These are phyloP conservation scores for Choiromyces venosus DNA, from an alignment of 495 filamentous ascomycete species.

Conservation along the genomic window DNA sequence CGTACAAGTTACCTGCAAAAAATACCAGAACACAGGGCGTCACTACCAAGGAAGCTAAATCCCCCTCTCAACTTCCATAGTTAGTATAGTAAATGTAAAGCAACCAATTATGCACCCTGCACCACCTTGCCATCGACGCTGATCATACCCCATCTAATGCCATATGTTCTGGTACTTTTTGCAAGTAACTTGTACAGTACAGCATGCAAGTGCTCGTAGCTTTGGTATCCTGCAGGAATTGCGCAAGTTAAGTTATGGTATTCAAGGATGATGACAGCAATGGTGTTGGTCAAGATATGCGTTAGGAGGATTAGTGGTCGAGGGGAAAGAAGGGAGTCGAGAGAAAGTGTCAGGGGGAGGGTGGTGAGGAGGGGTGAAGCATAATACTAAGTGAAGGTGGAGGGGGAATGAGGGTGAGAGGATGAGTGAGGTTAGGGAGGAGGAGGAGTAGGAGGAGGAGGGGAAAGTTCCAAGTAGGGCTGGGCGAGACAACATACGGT, in stretches of 20 bases:
- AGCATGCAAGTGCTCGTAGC: not conserved
- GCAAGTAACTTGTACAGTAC: too few relatives aligned
- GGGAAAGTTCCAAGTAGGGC: slow-evolving; percentile 31
- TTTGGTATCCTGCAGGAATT: slow-evolving; percentile 4
- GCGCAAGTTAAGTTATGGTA: not conserved
- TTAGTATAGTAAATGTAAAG: too few relatives aligned
- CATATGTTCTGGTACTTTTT: too few relatives aligned
- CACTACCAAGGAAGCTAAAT: too few relatives aligned
- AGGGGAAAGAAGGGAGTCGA: not conserved
- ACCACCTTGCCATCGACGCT: too few relatives aligned
- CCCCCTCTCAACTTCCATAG: too few relatives aligned
- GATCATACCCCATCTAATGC: too few relatives aligned
- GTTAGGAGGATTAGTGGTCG: not conserved
- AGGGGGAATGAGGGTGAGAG: slow-evolving; percentile 1
- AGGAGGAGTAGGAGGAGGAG: not conserved
- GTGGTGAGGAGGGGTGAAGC: not conserved
- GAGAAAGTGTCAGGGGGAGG: not conserved
- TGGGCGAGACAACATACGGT: slow-evolving; percentile 28
- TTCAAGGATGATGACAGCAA: not conserved
- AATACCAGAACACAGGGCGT: too few relatives aligned
- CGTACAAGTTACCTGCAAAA: too few relatives aligned
- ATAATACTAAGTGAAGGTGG: not conserved
- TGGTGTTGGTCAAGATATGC: not conserved
- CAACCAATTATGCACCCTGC: too few relatives aligned
- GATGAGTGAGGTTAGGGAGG: not conserved